Base-by-base conservation (phyloP, 1,139 yeast genomes). In the Geotrichum siamense region DNA sequence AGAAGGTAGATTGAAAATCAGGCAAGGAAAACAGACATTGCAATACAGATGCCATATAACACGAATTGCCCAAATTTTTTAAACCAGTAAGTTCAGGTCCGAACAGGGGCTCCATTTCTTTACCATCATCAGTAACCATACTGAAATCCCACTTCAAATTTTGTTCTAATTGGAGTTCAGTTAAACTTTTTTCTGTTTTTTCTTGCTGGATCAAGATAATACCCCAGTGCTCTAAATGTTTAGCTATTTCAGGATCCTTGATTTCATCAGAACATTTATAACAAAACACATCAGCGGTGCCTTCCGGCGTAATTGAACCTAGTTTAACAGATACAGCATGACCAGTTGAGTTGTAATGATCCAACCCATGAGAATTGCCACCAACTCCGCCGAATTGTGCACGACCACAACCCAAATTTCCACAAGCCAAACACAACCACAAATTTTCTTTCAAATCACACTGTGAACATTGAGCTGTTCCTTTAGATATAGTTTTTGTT, bases 361-460 rank as follows among this genome's bases (percentile, higher is more conserved):
- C 62, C 53, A 91, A 67, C 0, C 95, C 97, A 62, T 91, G 98
- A 0, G 95, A 81, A 57, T 89, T 79, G 3, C 99, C 99, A 21
- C 84, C 79, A 25, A 86, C 76, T n/a, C 86, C 80, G 26, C 97
- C 98, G 57, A 83, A 85, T 62, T 91, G 98, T 29, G 79, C 79
- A 53, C 99, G 72, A 17, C 97, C 96, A 66, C 99, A 91, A 2
- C 96, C 96, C 9, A 87, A 59, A 36, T 74, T 70, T 1, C 97
- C 98, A 70, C 98, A 91, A 35, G 76, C 76, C 33, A 91, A 67
- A 67, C 99, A 91, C 19, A 91, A 72, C 99, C 99, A 91, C 40
- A 91, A 67, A 58, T 91, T 91, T 53, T 80, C 83, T 28, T 65
- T 63, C 51, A 89, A 67, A 0, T 77, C 91, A 65, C 97, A 89